phyloP scores from a whole-genome alignment of 108 stramenopile species.

The Cyclostephanos invisitatus region DNA sequence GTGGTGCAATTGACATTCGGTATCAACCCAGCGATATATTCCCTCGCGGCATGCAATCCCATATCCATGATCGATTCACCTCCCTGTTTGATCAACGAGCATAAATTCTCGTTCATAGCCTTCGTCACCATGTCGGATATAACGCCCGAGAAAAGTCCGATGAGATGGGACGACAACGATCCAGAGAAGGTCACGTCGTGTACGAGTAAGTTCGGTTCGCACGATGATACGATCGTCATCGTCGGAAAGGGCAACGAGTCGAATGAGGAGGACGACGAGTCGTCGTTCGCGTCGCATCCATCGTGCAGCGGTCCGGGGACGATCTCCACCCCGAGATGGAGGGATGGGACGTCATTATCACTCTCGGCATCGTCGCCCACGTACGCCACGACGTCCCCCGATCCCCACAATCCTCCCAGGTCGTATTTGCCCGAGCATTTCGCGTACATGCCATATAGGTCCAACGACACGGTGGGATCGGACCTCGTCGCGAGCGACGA shows the following conservation, averaged over 20 bases:
- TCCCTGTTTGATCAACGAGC: slow-evolving; percentile 44
- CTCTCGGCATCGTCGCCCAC: slow-evolving; percentile 1
- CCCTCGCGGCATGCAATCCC: slow-evolving; percentile 17
- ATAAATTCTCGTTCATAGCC: slow-evolving; percentile 53
- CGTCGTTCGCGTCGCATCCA: background rate
- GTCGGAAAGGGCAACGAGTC: slow-evolving; percentile 23
- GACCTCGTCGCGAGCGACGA: slow-evolving; percentile 7
- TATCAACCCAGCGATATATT: slow-evolving; percentile 32
- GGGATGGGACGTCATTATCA: too few relatives aligned
- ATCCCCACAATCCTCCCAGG: slow-evolving; percentile 42
- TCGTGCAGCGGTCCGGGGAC: slow-evolving; percentile 14
- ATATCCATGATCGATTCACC: slow-evolving; percentile 17
- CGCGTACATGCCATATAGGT: slow-evolving; percentile 40
- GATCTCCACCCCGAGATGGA: slow-evolving; percentile 15
- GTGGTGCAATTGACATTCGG: background rate
- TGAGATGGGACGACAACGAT: slow-evolving; percentile 60
- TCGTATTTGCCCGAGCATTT: slow-evolving; percentile 66
- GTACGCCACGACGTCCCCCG: slow-evolving; percentile 43
- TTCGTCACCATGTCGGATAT: slow-evolving; percentile 54
- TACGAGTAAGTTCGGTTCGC: slow-evolving; percentile 18
- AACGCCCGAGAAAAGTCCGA: slow-evolving; percentile 58
- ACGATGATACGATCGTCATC: slow-evolving; percentile 7
- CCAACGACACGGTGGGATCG: slow-evolving; percentile 10
- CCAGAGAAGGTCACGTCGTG: slow-evolving; percentile 64
- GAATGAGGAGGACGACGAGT: background rate